Evolutionary conservation across 1,284 basidiomycete species (phyloP), one percentile per base, ranked within the genome.

Genomic region (Xanthoconium separans): DNA sequence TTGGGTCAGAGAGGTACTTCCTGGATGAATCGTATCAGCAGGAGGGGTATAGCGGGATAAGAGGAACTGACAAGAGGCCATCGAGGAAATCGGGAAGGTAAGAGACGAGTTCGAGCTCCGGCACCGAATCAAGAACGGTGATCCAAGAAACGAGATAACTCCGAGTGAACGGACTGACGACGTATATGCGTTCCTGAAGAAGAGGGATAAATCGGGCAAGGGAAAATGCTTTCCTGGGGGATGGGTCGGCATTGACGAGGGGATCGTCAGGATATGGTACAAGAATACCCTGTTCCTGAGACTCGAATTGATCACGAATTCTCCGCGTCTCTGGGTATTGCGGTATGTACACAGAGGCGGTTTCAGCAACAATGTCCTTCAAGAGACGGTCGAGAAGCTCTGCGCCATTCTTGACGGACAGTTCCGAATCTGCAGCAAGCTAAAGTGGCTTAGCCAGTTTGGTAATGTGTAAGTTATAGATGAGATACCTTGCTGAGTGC

Each of bases 71-170:
- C 93, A 98, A 68, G 42, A 99, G 80, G 4, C 94, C 95, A 61
- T 98, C 95, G 40, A 99, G 74, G 70, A 99, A 97, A 63, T 96
- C 88, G 0, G 97, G 96, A 16, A 99, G 82, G 73, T 93, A 97
- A 30, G 90, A 87, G 47, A 99, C 91, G 22, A 99, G 81, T 70
- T 99, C 95, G 48, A 99, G 78, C 68, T 99, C 95, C 2, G 97
- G 97, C 1, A 99, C 93, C 6, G 95, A 97, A 68, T 98, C 95
- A 39, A 99, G 82, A 2, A 98, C 92, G 45, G 86, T 93, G 58
- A 99, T 91, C 97, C 97, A 99, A 10, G 92, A 91, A 41, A 98
- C 93, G 30, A 99, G 82, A 70, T 96, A 99, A 70, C 92, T 98
- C 59, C 97, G 79, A 1, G 96, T 97, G 70, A 98, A 96, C 1